Evolutionary conservation across 306 rosid species (phyloP), one percentile per base, ranked within the genome.

Genomic region (Sicyos edulis): DNA sequence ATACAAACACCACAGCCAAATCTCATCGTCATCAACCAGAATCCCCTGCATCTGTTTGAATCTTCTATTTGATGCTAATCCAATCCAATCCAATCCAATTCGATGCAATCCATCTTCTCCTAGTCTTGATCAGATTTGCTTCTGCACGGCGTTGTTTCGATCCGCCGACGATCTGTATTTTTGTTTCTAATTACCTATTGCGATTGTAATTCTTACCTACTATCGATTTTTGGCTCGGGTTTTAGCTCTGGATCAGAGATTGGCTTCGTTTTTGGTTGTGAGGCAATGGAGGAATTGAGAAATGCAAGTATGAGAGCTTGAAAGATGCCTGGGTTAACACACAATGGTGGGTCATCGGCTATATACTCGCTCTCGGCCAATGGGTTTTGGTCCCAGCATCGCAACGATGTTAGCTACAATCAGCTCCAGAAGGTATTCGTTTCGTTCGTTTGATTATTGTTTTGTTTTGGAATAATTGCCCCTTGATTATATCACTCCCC

Each of bases 241-340:
- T 76, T 68, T 29, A 54, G n/a, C 56, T 57, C 45, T 68, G 55
- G 58, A 81, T 86, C 50, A 32, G 45, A 76, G 88, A 80, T 85
- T 83, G 54, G 78, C 74, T 81, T 80, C 40, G 54, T 72, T 81
- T 58, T 53, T 74, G 29, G 53, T 63, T 51, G 53, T 58, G 73
- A 57, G 77, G 70, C 77, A 78, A 86, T 86, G 88, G 85, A 69
- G 61, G 74, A 74, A 71, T 73, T 64, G 75, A 19, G 71, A 82
- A 73, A 79, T 82, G 91, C 80, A 77, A 80, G 75, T 82, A 56
- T 29, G 60, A 32, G 73, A 44, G 79, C 78, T 79, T 89, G 89
- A 85, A 86, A 83, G 78, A 95, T 95, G 99, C 99, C 99, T 11
- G 91, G 88, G 52, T 74, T 91, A 85, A 82, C 95, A 75, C 88